Percentiles rank a stretch among this genome's conserved stretches.
Conservation (phyloP, 176 grass and related monocot genomes). For the Eragrostis curvula region DNA sequence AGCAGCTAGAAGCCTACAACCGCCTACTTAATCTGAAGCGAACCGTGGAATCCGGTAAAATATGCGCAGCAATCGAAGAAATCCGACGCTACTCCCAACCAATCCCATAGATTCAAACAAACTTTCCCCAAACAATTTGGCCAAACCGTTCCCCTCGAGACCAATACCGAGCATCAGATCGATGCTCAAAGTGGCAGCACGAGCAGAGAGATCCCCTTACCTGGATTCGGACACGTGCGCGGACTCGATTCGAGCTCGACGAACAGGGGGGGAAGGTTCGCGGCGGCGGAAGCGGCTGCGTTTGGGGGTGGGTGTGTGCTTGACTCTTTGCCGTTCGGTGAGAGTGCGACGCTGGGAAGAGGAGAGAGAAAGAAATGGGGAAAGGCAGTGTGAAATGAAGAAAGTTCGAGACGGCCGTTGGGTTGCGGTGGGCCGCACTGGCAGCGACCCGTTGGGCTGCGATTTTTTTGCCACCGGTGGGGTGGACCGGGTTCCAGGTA, state of each 20-base stretch:
- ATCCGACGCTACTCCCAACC: neutral
- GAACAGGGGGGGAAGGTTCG: neutral
- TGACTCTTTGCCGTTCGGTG: constrained; percentile 13
- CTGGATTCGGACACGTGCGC: constrained; percentile 19
- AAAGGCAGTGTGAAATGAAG: constrained; percentile 18
- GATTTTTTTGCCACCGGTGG: neutral
- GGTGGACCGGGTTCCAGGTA: neutral
- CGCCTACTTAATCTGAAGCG: too few species aligned
- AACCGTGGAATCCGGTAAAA: neutral
- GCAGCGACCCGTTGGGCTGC: neutral
- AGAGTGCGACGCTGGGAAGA: neutral
- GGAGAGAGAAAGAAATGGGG: neutral
- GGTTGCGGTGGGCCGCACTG: neutral
- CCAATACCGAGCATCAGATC: neutral
- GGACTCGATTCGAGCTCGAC: constrained; percentile 16
- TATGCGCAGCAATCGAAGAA: neutral
- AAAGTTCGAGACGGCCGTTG: constrained; percentile 42
- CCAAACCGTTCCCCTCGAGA: neutral
- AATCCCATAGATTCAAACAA: neutral
- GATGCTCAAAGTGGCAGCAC: neutral
- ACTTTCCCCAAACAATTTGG: neutral
- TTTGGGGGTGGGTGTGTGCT: neutral
- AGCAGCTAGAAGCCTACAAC: neutral
- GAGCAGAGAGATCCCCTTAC: constrained; percentile 4
- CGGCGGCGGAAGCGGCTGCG: neutral